phyloP scores from a whole-genome alignment of 164 flowering plant species.

The Magnolia kwangsiensis region DNA sequence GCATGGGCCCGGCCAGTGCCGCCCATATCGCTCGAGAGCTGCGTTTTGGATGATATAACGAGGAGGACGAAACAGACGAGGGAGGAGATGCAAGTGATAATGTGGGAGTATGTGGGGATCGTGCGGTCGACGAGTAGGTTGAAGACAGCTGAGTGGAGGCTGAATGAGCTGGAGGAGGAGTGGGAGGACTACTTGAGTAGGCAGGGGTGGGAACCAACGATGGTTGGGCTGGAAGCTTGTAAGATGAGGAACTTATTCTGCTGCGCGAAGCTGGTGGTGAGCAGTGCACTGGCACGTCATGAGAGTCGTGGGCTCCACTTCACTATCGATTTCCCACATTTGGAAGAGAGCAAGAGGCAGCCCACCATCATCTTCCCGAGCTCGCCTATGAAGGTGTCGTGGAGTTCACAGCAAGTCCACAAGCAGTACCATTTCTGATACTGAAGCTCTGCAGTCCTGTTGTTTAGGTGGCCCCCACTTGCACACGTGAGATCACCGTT shows the following conservation, averaged over 20 bases:
- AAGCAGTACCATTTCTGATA: conserved; percentile 24
- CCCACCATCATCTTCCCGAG: conserved; percentile 82
- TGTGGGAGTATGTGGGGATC: conserved; percentile 94
- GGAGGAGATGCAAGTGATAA: conserved; percentile 62
- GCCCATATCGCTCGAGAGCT: conserved; percentile 45
- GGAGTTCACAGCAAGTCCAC: conserved; percentile 86
- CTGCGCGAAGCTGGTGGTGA: conserved; percentile 85
- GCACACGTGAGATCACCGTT: too few relatives aligned
- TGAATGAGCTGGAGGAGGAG: conserved; percentile 61
- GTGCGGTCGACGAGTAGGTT: conserved; percentile 78
- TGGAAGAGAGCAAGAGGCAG: conserved; percentile 78
- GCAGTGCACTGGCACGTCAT: conserved; percentile 86
- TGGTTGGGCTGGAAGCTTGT: conserved; percentile 86
- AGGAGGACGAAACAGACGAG: conserved; percentile 48
- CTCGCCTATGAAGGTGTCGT: conserved; percentile 49
- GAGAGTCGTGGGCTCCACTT: conserved; percentile 98
- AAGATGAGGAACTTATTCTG: conserved; percentile 95
- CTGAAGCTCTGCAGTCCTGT: too few relatives aligned
- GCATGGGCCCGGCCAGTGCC: conserved; percentile 59
- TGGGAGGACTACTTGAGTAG: conserved; percentile 77
- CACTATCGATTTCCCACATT: conserved; percentile 73
- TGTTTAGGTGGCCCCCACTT: too few relatives aligned
- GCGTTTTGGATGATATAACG: conserved; percentile 31
- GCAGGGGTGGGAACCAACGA: conserved; percentile 77
- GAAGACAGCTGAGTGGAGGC: conserved; percentile 58